Percentiles rank a stretch among this genome's conserved stretches.
Evolutionary conservation across 768 basidiomycete species (phyloP).

Genomic region (Collybia sordida): DNA sequence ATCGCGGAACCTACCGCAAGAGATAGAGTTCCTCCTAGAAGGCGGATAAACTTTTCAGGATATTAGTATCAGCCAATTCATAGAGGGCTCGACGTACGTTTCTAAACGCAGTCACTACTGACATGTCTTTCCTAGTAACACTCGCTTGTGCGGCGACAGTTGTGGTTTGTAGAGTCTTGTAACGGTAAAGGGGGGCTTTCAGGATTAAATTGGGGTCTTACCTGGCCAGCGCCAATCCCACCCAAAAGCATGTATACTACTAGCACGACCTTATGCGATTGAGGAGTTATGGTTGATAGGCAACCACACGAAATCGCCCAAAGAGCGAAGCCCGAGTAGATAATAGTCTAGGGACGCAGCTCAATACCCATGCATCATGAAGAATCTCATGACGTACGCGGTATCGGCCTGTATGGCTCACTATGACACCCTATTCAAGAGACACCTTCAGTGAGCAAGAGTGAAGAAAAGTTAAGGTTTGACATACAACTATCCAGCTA

Average conservation of each 20-base stretch:
- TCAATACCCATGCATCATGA: neutral
- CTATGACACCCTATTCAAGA: conserved; percentile 50
- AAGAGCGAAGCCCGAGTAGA: conserved; percentile 62
- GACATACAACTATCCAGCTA: conserved; percentile 57
- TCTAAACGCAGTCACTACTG: neutral
- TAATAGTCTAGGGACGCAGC: conserved; percentile 40
- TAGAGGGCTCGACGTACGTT: neutral
- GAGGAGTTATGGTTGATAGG: conserved; percentile 58
- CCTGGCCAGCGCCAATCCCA: conserved; percentile 62
- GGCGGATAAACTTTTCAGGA: conserved; percentile 53
- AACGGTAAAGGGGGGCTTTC: no score
- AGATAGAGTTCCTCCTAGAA: conserved; percentile 68
- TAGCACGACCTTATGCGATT: conserved; percentile 48
- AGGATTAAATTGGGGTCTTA: conserved; percentile 8
- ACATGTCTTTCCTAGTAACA: neutral
- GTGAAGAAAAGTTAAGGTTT: neutral
- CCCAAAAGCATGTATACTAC: conserved; percentile 62
- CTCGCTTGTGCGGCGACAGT: conserved; percentile 20
- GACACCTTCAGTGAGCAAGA: neutral
- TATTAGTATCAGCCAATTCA: neutral
- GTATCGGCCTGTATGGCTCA: conserved; percentile 68
- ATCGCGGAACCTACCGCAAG: conserved; percentile 63
- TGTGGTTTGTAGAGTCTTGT: conserved; percentile 57
- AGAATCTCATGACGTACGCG: conserved; percentile 30
- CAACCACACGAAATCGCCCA: conserved; percentile 74